These are phyloP conservation scores for Lachancea sp. DNA, from an alignment of 805 yeast species.

Conservation along the genomic window DNA sequence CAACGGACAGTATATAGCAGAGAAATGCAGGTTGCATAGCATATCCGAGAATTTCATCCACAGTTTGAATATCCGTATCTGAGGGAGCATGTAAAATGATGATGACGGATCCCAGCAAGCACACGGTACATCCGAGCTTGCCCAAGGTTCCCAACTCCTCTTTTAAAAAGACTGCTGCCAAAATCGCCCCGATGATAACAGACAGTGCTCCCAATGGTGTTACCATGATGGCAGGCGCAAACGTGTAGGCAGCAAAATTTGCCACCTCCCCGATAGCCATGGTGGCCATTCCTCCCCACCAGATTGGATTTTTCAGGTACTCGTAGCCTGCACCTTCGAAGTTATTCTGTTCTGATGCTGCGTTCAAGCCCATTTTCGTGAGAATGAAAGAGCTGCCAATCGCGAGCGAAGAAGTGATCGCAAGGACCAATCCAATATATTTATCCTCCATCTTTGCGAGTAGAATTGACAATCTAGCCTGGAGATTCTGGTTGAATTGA, in stretches of 20 bases:
- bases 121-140: slow-evolving; percentile 87
- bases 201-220: slow-evolving; percentile 89
- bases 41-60: slow-evolving; percentile 76
- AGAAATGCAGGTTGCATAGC: slow-evolving; percentile 76
- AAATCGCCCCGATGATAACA: slow-evolving; percentile 85
- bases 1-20: slow-evolving; percentile 56
- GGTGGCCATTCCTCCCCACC: slow-evolving; percentile 91
- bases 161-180: slow-evolving; percentile 76
- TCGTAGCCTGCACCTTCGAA: slow-evolving; percentile 66
- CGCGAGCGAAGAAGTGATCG: slow-evolving; percentile 80
- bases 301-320: slow-evolving; percentile 75
- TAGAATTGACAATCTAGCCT: no score
- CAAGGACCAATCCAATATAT: slow-evolving; percentile 82
- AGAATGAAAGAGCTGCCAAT: slow-evolving; percentile 86
- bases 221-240: slow-evolving; percentile 89
- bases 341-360: slow-evolving; percentile 55
- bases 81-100: slow-evolving; percentile 90
- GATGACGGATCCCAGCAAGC: slow-evolving; percentile 80
- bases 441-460: slow-evolving; percentile 59
- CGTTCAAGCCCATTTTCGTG: slow-evolving; percentile 78
- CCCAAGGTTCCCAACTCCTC: slow-evolving; percentile 87
- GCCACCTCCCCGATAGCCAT: slow-evolving; percentile 92
- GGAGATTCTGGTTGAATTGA: no score
- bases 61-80: slow-evolving; percentile 83
- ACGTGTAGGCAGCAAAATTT: slow-evolving; percentile 89